A percentile compares a stretch with the other conserved stretches of the same genome.
These are phyloP conservation scores for Drosera spatulata DNA, from an alignment of 179 eudicot species.

Conservation along the genomic window DNA sequence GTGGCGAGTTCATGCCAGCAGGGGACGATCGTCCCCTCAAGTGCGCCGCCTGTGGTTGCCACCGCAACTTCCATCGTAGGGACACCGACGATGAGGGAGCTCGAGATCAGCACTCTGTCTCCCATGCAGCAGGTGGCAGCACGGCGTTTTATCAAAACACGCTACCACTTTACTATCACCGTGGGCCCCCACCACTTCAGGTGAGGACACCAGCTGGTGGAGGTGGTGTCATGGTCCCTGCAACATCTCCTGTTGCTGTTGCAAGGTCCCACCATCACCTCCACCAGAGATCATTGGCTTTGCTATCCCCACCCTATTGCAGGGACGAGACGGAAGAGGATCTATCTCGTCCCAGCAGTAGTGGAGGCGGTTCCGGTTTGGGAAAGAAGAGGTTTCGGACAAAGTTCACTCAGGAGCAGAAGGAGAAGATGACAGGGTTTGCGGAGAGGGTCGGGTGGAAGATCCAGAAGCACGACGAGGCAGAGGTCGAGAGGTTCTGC, in stretches of 20 bases:
- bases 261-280: conserved; percentile 1
- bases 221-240: not conserved
- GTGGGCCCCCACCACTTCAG: conserved; percentile 8
- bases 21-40: conserved; percentile 23
- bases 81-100: conserved; percentile 4
- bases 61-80: conserved; percentile 37
- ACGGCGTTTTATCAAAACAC: conserved; percentile 12
- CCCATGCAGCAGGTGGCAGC: not conserved
- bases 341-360: conserved; percentile 27
- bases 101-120: not conserved
- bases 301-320: conserved; percentile 17
- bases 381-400: conserved; percentile 5
- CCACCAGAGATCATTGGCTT: conserved; percentile 4
- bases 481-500: conserved; percentile 29
- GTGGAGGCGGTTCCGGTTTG: conserved; percentile 15
- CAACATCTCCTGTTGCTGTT: not conserved
- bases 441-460: conserved; percentile 36
- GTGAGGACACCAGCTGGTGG: conserved; percentile 14
- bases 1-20: conserved; percentile 35
- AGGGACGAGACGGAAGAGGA: conserved; percentile 26
- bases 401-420: not conserved
- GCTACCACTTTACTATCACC: conserved; percentile 15
- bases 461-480: conserved; percentile 30
- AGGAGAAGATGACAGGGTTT: conserved; percentile 32
- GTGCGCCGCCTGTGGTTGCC: conserved; percentile 33